These are phyloP conservation scores for Flaveria bidentis DNA, from an alignment of 129 eudicot species.

Conservation along the genomic window DNA sequence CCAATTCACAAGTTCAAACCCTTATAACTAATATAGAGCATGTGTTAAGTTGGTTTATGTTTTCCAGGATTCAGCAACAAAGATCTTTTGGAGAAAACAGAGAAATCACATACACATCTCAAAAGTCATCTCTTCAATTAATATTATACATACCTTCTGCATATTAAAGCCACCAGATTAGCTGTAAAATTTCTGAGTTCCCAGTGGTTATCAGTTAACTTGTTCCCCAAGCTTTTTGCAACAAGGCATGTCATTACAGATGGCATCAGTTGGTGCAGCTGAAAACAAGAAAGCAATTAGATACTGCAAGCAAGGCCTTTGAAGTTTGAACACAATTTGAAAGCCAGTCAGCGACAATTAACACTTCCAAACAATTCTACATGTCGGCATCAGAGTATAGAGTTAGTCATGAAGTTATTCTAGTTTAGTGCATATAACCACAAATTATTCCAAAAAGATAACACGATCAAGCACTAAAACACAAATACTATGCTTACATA, in stretches of 20 bases:
- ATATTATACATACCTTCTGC: conserved; percentile 55
- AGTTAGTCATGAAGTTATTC: not conserved
- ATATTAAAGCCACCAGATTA: conserved; percentile 74
- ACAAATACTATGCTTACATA: conserved; percentile 59
- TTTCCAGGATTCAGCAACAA: too few species aligned
- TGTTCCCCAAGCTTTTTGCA: conserved; percentile 74
- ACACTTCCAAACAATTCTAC: conserved; percentile 1
- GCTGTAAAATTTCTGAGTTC: conserved; percentile 87
- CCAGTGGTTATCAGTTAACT: conserved; percentile 90
- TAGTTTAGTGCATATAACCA: not conserved
- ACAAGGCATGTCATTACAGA: conserved; percentile 92
- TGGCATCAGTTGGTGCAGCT: conserved; percentile 97
- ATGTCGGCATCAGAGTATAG: not conserved
- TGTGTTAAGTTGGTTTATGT: too few species aligned
- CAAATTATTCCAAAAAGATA: not conserved
- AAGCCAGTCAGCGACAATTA: not conserved
- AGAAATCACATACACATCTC: too few species aligned
- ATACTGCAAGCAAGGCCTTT: conserved; percentile 22
- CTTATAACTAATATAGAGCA: not conserved
- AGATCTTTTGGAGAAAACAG: too few species aligned
- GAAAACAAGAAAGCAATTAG: conserved; percentile 30
- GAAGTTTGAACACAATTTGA: not conserved
- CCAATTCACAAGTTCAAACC: not conserved
- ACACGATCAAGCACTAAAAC: not conserved
- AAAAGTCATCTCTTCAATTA: too few species aligned